A percentile compares a stretch with the other conserved stretches of the same genome.
These are phyloP conservation scores for Liriodendron chinense DNA, from an alignment of 164 flowering plant genomes.

Conservation along the genomic window DNA sequence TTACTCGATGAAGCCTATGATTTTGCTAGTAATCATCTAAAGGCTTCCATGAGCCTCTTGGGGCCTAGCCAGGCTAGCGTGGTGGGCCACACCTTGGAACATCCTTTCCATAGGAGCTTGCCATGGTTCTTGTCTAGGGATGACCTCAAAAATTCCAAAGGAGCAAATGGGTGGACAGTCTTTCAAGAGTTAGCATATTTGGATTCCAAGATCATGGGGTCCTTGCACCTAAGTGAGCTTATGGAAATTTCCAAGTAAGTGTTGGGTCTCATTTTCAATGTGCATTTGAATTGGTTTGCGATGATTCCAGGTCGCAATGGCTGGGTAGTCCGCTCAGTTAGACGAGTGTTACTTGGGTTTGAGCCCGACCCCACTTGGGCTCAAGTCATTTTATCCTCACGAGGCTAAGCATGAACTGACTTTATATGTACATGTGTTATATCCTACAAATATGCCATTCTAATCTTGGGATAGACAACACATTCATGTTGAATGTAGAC, in stretches of 20 bases:
- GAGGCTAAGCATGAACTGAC: too few relatives aligned
- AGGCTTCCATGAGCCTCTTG: not conserved
- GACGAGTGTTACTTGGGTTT: too few relatives aligned
- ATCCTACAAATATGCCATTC: too few relatives aligned
- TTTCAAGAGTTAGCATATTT: constrained; percentile 33
- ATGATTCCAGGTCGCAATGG: too few relatives aligned
- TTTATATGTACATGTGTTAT: too few relatives aligned
- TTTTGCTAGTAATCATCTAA: constrained; percentile 29
- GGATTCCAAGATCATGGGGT: constrained; percentile 33
- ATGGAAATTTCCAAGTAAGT: constrained; percentile 37
- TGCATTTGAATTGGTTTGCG: too few relatives aligned
- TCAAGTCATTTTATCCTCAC: too few relatives aligned
- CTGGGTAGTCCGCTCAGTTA: too few relatives aligned
- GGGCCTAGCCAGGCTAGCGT: constrained; percentile 12
- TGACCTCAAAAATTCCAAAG: constrained; percentile 10
- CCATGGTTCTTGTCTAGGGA: constrained; percentile 28
- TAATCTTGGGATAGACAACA: too few relatives aligned
- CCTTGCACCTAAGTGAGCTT: constrained; percentile 38
- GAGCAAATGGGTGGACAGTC: constrained; percentile 5
- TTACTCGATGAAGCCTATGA: constrained; percentile 42
- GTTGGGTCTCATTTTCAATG: too few relatives aligned
- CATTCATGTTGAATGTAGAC: too few relatives aligned
- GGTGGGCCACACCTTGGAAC: constrained; percentile 23
- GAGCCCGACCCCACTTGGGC: too few relatives aligned
- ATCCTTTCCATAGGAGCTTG: constrained; percentile 47